These are phyloP conservation scores for Nakazawaea wyomingensis DNA, from an alignment of 805 yeast genomes.

Conservation along the genomic window DNA sequence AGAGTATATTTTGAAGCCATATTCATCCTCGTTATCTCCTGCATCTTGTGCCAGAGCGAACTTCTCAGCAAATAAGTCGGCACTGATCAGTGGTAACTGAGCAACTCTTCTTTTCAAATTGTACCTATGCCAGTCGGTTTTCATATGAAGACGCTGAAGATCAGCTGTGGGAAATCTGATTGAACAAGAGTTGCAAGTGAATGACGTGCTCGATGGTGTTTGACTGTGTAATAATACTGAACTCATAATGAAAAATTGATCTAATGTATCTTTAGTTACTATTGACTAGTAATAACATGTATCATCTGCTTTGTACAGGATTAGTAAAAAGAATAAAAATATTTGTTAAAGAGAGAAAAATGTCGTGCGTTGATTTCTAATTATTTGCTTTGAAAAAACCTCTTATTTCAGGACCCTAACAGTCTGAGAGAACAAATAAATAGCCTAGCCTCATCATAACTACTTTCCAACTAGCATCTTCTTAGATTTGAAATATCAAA, in stretches of 20 bases:
- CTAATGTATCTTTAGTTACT: too few relatives aligned
- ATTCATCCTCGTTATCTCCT: conserved; percentile 42
- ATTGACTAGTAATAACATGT: too few relatives aligned
- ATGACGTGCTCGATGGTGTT: conserved; percentile 24
- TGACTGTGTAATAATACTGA: conserved; percentile 23
- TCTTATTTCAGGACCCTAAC: too few relatives aligned
- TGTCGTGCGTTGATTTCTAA: too few relatives aligned
- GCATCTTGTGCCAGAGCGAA: conserved; percentile 9
- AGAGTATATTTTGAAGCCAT: conserved; percentile 40
- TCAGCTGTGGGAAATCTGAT: conserved; percentile 78
- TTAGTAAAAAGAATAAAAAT: too few relatives aligned
- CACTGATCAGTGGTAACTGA: conserved; percentile 63
- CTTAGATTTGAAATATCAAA: too few relatives aligned
- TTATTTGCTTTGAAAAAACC: too few relatives aligned
- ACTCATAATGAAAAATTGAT: neutral
- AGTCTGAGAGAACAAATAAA: too few relatives aligned
- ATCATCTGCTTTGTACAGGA: too few relatives aligned
- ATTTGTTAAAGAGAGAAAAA: too few relatives aligned
- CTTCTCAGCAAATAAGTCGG: conserved; percentile 43
- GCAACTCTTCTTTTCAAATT: conserved; percentile 93
- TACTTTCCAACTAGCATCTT: too few relatives aligned
- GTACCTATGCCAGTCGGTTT: conserved; percentile 97
- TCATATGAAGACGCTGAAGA: conserved; percentile 89
- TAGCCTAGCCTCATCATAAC: too few relatives aligned
- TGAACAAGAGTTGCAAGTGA: conserved; percentile 86